Conservation (phyloP, 208 protist genomes). For the Wallacemonas sp. region DNA sequence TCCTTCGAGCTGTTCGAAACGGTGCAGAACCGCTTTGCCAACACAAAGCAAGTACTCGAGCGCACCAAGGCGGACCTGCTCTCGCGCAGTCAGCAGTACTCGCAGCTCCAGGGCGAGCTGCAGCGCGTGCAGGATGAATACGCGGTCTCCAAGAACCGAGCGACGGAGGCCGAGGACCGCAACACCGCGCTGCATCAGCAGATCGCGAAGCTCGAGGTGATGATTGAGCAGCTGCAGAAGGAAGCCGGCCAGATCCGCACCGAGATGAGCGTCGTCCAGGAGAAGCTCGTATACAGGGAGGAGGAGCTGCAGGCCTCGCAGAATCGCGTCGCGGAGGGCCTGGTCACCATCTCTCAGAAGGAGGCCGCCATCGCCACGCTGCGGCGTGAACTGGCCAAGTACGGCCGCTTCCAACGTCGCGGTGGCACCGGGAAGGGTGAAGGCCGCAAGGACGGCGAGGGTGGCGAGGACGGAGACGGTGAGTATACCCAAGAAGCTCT, state of each 20-base stretch:
- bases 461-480: conserved; percentile 5
- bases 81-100: conserved; percentile 69
- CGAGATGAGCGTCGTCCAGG: conserved; percentile 54
- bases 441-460: conserved; percentile 12
- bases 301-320: conserved; percentile 68
- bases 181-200: conserved; percentile 70
- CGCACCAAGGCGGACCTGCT: conserved; percentile 68
- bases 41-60: conserved; percentile 71
- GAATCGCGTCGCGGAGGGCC: conserved; percentile 66
- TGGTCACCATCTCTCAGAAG: conserved; percentile 79
- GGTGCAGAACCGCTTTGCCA: conserved; percentile 77
- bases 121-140: conserved; percentile 49
- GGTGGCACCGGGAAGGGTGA: conserved; percentile 1
- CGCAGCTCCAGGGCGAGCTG: conserved; percentile 46
- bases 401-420: conserved; percentile 23
- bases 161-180: conserved; percentile 56
- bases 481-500: conserved; percentile 64
- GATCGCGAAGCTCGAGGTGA: conserved; percentile 68
- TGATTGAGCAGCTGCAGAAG: conserved; percentile 69
- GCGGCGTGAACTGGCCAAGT: conserved; percentile 64
- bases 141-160: conserved; percentile 47
- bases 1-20: conserved; percentile 89
- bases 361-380: conserved; percentile 73
- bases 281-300: conserved; percentile 58
- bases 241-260: conserved; percentile 48